phyloP scores from a whole-genome alignment of 2,329 filamentous ascomycete species.

The Tolypocladium ovalisporum region DNA sequence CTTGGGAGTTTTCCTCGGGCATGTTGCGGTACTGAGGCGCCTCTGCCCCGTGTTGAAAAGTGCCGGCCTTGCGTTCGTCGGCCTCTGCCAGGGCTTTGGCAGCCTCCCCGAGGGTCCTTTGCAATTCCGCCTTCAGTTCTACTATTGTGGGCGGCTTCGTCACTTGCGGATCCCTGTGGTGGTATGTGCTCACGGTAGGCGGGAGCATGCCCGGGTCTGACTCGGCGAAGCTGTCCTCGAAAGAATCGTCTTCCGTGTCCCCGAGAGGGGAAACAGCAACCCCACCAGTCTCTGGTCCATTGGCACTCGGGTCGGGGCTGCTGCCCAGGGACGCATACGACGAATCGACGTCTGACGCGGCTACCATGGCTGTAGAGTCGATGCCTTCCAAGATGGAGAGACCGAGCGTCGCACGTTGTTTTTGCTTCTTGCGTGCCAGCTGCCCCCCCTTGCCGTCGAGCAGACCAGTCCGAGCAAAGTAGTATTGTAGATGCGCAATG shows the following conservation, averaged over 20 bases:
- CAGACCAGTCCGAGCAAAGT: slow-evolving; percentile 89
- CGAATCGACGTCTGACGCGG: slow-evolving; percentile 42
- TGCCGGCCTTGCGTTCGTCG: slow-evolving; percentile 24
- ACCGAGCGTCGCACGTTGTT: slow-evolving; percentile 47
- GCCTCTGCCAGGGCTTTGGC: slow-evolving; percentile 55
- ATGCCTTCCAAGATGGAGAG: slow-evolving; percentile 37
- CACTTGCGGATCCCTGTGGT: slow-evolving; percentile 68
- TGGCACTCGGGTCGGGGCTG: slow-evolving; percentile 42
- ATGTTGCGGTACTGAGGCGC: slow-evolving; percentile 24
- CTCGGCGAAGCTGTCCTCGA: slow-evolving; percentile 48
- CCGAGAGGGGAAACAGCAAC: slow-evolving; percentile 38
- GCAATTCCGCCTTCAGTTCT: slow-evolving; percentile 59
- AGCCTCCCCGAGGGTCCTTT: slow-evolving; percentile 59
- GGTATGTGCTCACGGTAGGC: slow-evolving; percentile 96
- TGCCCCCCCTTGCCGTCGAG: slow-evolving; percentile 89
- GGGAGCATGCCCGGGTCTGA: slow-evolving; percentile 73
- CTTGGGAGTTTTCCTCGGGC: slow-evolving; percentile 40
- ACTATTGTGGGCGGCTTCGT: slow-evolving; percentile 74
- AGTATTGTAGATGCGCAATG: slow-evolving; percentile 95
- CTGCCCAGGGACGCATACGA: slow-evolving; percentile 49
- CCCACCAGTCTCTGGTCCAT: slow-evolving; percentile 23
- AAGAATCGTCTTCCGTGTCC: slow-evolving; percentile 32
- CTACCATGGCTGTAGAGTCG: slow-evolving; percentile 22
- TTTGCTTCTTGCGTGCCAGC: slow-evolving; percentile 61
- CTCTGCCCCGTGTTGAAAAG: slow-evolving; percentile 15